These are phyloP conservation scores for Tetracladium setigerum DNA, from an alignment of 495 filamentous ascomycete species.

Conservation along the genomic window DNA sequence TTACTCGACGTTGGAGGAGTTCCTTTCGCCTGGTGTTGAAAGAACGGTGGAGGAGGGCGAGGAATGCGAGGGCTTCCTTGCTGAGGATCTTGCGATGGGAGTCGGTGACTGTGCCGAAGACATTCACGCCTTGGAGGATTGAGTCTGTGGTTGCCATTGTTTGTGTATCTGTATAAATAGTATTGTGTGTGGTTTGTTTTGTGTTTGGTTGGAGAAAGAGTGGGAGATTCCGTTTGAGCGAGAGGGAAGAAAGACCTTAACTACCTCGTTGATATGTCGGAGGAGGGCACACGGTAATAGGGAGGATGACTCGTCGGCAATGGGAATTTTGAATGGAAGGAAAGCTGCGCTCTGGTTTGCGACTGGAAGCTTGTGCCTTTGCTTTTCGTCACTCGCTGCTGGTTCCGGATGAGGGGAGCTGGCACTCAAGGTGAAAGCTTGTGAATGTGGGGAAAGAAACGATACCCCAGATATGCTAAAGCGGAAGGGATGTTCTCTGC, in stretches of 20 bases:
- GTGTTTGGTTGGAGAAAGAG: too few species aligned
- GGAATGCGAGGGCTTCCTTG: conserved; percentile 84
- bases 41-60: conserved; percentile 86
- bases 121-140: conserved; percentile 79
- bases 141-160: conserved; percentile 62
- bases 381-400: too few species aligned
- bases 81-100: conserved; percentile 84
- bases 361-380: too few species aligned
- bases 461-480: background rate
- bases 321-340: too few species aligned
- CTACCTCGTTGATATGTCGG: too few species aligned
- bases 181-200: too few species aligned
- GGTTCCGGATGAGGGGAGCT: background rate
- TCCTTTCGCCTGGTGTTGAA: conserved; percentile 90
- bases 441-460: conserved; percentile 6
- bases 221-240: background rate
- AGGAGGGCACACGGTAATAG: too few species aligned
- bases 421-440: background rate
- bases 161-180: too few species aligned
- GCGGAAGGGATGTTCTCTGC: background rate
- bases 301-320: too few species aligned
- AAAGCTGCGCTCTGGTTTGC: too few species aligned
- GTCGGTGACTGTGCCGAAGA: conserved; percentile 72
- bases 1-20: conserved; percentile 75
- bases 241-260: background rate